Percentiles rank a stretch among this genome's conserved stretches.
phyloP scores from a whole-genome alignment of 768 basidiomycete genomes.

The Boletellus emodensis region DNA sequence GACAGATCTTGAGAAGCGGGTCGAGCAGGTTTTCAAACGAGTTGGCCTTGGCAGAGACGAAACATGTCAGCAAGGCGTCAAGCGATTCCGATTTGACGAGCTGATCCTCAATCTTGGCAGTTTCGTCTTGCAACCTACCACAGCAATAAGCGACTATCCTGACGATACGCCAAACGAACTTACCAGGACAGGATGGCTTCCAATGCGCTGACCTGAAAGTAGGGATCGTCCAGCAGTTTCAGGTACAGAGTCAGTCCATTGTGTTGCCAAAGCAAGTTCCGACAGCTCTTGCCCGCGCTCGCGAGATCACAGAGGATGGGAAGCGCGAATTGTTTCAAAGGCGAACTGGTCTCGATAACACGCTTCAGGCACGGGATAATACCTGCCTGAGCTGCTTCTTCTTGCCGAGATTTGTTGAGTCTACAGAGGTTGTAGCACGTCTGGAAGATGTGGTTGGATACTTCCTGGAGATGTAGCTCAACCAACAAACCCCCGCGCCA shows the following conservation, averaged over 20 bases:
- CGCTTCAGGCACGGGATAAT: constrained; percentile 89
- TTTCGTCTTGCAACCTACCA: constrained; percentile 89
- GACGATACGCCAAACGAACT: constrained; percentile 15
- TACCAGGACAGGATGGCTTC: constrained; percentile 91
- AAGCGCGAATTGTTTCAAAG: constrained; percentile 93
- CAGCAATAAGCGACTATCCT: constrained; percentile 1
- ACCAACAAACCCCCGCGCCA: not conserved
- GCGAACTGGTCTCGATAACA: constrained; percentile 84
- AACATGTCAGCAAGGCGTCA: constrained; percentile 70
- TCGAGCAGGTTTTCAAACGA: constrained; percentile 91
- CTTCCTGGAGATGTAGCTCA: constrained; percentile 57
- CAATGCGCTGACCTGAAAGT: constrained; percentile 88
- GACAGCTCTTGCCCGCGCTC: constrained; percentile 89
- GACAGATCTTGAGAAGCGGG: constrained; percentile 87
- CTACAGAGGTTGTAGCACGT: constrained; percentile 96
- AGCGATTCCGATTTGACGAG: constrained; percentile 64
- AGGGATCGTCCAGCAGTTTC: constrained; percentile 74
- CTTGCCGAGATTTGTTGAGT: constrained; percentile 90
- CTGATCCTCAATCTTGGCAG: constrained; percentile 87
- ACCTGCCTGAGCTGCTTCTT: constrained; percentile 94
- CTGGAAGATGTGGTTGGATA: constrained; percentile 96
- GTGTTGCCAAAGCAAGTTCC: constrained; percentile 88
- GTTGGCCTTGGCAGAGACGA: constrained; percentile 81
- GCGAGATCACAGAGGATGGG: constrained; percentile 97
- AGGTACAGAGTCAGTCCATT: constrained; percentile 83